These are phyloP conservation scores for Hypomyces rosellus DNA, from an alignment of 2,329 filamentous ascomycete species.

Conservation along the genomic window DNA sequence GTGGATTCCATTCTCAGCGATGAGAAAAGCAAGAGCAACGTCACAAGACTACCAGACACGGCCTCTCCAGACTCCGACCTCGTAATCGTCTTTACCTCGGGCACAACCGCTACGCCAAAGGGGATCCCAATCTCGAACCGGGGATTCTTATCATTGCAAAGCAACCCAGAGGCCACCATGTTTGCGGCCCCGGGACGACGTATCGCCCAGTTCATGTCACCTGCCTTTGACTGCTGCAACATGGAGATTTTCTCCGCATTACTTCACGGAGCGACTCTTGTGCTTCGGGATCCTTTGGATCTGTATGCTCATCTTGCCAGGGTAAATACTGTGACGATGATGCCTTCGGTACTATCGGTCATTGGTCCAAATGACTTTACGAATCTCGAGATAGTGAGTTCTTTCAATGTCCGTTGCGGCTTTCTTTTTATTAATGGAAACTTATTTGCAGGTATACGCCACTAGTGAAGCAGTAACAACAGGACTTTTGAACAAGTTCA, in stretches of 20 bases:
- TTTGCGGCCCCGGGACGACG: conserved; percentile 6
- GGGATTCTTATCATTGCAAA: conserved; percentile 7
- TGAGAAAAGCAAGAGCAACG: not conserved
- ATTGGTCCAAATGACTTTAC: conserved; percentile 1
- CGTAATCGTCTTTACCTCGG: conserved; percentile 8
- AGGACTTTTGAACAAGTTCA: conserved; percentile 1
- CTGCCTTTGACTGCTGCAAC: conserved; percentile 7
- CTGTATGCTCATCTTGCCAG: conserved; percentile 4
- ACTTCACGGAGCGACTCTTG: conserved; percentile 7
- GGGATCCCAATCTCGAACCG: conserved; percentile 6
- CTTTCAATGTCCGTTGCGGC: not conserved
- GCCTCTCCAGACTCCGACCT: conserved; percentile 1
- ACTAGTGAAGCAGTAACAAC: conserved; percentile 1
- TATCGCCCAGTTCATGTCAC: conserved; percentile 11
- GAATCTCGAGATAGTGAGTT: conserved; percentile 5
- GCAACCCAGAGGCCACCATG: conserved; percentile 7
- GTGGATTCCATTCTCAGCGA: not conserved
- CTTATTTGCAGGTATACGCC: not conserved
- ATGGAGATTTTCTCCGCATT: conserved; percentile 5
- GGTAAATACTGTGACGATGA: conserved; percentile 5
- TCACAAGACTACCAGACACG: not conserved
- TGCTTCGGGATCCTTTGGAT: conserved; percentile 6
- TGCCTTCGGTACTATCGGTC: conserved; percentile 2
- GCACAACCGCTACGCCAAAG: conserved; percentile 8
- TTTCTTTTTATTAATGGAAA: not conserved